Percentiles rank a stretch among this genome's conserved stretches.
phyloP scores from a whole-genome alignment of 495 filamentous ascomycete species.

The Hamigera avellanea region DNA sequence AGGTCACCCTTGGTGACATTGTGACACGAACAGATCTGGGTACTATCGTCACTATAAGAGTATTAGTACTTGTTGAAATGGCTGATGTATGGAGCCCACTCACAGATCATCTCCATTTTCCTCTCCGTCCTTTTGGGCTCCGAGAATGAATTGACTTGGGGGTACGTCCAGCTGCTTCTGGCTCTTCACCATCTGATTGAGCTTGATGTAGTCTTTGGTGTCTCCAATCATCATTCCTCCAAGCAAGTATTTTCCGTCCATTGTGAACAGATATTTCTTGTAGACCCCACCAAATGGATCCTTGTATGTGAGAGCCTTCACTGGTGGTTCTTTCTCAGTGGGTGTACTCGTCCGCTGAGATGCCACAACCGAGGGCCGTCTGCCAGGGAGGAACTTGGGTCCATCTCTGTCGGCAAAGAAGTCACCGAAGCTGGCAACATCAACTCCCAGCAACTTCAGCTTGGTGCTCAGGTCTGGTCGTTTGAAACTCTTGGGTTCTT shows the following conservation, averaged over 20 bases:
- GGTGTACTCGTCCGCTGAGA: slow-evolving; percentile 21
- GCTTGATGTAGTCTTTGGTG: slow-evolving; percentile 85
- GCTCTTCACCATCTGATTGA: slow-evolving; percentile 87
- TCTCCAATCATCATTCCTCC: slow-evolving; percentile 99
- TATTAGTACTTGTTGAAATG: slow-evolving; percentile 12
- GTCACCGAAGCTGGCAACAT: slow-evolving; percentile 92
- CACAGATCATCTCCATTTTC: slow-evolving; percentile 61
- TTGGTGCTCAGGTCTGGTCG: slow-evolving; percentile 89
- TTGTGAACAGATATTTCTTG: slow-evolving; percentile 91
- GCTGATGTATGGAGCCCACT: slow-evolving; percentile 10
- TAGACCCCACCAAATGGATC: slow-evolving; percentile 92
- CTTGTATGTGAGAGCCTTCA: slow-evolving; percentile 85
- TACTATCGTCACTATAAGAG: slow-evolving; percentile 57
- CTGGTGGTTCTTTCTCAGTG: slow-evolving; percentile 34
- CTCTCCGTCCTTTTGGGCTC: slow-evolving; percentile 59
- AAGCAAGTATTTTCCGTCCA: slow-evolving; percentile 85
- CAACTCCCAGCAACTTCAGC: slow-evolving; percentile 83
- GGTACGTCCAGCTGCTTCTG: slow-evolving; percentile 76
- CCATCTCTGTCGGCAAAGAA: slow-evolving; percentile 92
- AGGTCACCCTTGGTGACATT: slow-evolving; percentile 90
- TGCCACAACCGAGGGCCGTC: slow-evolving; percentile 19
- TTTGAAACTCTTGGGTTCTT: slow-evolving; percentile 61
- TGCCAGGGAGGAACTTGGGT: slow-evolving; percentile 59
- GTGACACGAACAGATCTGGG: slow-evolving; percentile 92
- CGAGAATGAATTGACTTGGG: slow-evolving; percentile 83